Evolutionary conservation across 1,139 yeast species (phyloP), one percentile per base, ranked within the genome.

Genomic region (Pichia sp.): DNA sequence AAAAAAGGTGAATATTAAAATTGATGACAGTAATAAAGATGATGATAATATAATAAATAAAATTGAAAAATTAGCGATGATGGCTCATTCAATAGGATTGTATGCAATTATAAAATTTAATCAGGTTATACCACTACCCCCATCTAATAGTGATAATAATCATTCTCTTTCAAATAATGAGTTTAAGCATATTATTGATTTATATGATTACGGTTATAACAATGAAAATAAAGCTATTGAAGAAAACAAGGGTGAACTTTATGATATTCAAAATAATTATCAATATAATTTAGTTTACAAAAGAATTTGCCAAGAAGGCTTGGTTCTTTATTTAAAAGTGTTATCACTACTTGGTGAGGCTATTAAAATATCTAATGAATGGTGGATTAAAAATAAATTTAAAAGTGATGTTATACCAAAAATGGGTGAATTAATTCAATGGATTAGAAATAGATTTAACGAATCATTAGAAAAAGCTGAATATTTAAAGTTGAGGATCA

Each of bases 61-160:
- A 48, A 70, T 92, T 51, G 97, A 90, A 63, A 74, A 81, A 2
- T 68, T 88, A 45, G 88, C 96, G 4, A 88, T 96, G 1, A 88
- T 88, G 68, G 88, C 96, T 0, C 94, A 88, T 63, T 95, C 95
- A 0, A 82, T 92, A 28, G 83, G 83, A 56, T 71, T 89, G 39
- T 89, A 85, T 70, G 97, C 97, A 0, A 96, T 89, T 57, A 90
- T 89, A 30, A 92, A 92, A 66, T 88, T 83, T 60, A 75, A 84
- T 45, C 97, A 90, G 66, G 71, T 89, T 56, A 78, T 85, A 33
- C 95, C 96, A 3, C 73, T 81, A 32, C 86, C 92, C 1, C 89
- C 89, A 2, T 79, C 85, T 0, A 69, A 67, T 2, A 55, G 61
- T 18, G 18, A 18, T 18, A 18, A 18, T 18, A 18, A 18, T 18